A percentile compares a stretch with the other conserved stretches of the same genome.
These are phyloP conservation scores for Xylaria hypoxylon DNA, from an alignment of 2,329 filamentous ascomycete genomes.

Conservation along the genomic window DNA sequence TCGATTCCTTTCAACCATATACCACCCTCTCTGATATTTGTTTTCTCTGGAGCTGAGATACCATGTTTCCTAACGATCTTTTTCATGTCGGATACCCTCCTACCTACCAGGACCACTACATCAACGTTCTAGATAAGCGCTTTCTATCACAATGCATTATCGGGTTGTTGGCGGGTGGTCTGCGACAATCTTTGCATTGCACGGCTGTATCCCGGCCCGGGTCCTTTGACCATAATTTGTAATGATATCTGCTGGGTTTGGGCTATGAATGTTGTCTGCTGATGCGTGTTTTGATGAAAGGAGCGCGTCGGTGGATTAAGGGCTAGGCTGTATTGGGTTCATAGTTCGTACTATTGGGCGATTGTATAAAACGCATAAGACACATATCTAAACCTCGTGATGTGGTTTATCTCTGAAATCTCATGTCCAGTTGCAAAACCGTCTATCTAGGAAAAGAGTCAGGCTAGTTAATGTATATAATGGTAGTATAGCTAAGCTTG, in stretches of 20 bases:
- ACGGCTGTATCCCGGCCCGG: constrained; percentile 34
- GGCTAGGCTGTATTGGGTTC: constrained; percentile 22
- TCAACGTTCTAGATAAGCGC: constrained; percentile 32
- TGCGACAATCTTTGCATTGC: constrained; percentile 30
- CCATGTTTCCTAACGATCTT: constrained; percentile 35
- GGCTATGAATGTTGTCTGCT: constrained; percentile 22
- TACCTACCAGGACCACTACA: constrained; percentile 23
- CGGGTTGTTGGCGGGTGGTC: constrained; percentile 29
- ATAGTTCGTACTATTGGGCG: constrained; percentile 25
- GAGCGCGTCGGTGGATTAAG: constrained; percentile 12
- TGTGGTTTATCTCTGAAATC: neutral
- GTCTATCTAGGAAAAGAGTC: too few relatives aligned
- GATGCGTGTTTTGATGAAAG: constrained; percentile 10
- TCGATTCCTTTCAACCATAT: constrained; percentile 30
- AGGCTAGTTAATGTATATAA: neutral
- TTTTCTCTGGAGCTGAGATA: constrained; percentile 38
- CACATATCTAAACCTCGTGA: neutral
- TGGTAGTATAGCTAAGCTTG: neutral
- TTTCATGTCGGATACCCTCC: constrained; percentile 29
- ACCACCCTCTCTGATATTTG: constrained; percentile 36
- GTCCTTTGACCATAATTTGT: constrained; percentile 44
- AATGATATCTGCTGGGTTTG: constrained; percentile 41
- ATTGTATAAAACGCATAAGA: constrained; percentile 31
- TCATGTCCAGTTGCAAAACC: neutral
- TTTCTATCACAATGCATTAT: constrained; percentile 26